phyloP scores from a whole-genome alignment of 345 rosid genomes.

The Atalantia buxifolia region DNA sequence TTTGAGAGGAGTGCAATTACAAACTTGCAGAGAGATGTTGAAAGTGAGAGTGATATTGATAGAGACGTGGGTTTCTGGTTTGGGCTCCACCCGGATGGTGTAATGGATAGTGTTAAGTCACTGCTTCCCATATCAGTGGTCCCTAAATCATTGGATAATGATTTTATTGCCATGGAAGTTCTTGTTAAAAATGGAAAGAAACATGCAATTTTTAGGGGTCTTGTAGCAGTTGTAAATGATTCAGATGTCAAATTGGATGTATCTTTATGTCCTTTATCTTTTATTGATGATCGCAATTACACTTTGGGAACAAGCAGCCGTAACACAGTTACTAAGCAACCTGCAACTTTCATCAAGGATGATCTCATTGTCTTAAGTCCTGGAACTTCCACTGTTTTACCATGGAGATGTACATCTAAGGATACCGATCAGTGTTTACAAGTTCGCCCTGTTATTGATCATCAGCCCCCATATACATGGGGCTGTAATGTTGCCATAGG shows the following conservation, averaged over 20 bases:
- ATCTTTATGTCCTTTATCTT: constrained; percentile 42
- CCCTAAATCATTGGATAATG: constrained; percentile 59
- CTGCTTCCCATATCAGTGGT: constrained; percentile 79
- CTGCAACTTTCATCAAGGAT: constrained; percentile 13
- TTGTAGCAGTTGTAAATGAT: constrained; percentile 81
- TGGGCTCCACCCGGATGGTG: constrained; percentile 52
- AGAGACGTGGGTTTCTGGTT: constrained; percentile 92
- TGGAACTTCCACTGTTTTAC: constrained; percentile 71
- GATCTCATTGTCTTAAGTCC: constrained; percentile 45
- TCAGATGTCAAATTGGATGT: constrained; percentile 76
- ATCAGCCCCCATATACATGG: constrained; percentile 61
- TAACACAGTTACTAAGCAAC: constrained; percentile 30
- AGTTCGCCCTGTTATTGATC: constrained; percentile 63
- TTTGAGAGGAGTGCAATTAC: constrained; percentile 65
- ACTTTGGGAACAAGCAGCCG: constrained; percentile 39
- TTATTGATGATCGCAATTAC: constrained; percentile 26
- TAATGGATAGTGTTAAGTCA: constrained; percentile 85
- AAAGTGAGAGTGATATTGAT: constrained; percentile 36
- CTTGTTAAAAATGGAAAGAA: constrained; percentile 89
- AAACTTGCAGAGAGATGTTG: constrained; percentile 48
- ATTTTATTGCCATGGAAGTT: constrained; percentile 84
- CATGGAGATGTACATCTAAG: constrained; percentile 77
- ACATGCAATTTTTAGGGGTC: constrained; percentile 84
- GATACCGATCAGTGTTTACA: constrained; percentile 64
- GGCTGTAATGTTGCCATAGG: constrained; percentile 54